These are phyloP conservation scores for Apiotrichum akiyoshidainum DNA, from an alignment of 1,284 basidiomycete genomes.

Conservation along the genomic window DNA sequence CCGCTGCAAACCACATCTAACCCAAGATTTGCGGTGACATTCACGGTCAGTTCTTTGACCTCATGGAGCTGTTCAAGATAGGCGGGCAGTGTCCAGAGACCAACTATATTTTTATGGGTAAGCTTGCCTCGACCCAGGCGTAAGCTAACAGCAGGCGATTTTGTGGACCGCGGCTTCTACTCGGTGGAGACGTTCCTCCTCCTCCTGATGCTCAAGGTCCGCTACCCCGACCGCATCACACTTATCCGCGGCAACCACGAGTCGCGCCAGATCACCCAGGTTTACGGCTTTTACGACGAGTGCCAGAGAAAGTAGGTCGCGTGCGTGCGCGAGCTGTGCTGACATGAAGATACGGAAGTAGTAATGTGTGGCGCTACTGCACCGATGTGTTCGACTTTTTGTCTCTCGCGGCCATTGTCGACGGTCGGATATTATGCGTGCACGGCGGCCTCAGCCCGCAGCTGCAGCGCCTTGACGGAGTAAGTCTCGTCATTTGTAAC, in stretches of 20 bases:
- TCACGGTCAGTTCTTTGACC: constrained; percentile 96
- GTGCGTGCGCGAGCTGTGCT: neutral
- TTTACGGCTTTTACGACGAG: constrained; percentile 99
- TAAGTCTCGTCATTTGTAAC: constrained; percentile 47
- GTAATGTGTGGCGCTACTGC: constrained; percentile 96
- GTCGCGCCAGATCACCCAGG: constrained; percentile 97
- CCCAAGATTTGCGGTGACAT: constrained; percentile 94
- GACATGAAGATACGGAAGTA: constrained; percentile 66
- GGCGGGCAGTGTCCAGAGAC: constrained; percentile 94
- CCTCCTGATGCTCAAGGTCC: constrained; percentile 90
- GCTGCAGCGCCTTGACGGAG: constrained; percentile 79
- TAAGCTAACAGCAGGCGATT: constrained; percentile 62
- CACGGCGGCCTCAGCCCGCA: constrained; percentile 92
- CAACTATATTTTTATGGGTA: constrained; percentile 98
- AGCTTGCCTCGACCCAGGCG: constrained; percentile 36
- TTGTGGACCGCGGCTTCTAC: constrained; percentile 96
- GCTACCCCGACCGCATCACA: constrained; percentile 95
- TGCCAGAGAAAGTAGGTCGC: constrained; percentile 74
- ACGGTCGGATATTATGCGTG: constrained; percentile 87
- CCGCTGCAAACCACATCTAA: constrained; percentile 2
- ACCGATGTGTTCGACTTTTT: constrained; percentile 99
- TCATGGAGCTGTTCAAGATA: constrained; percentile 94
- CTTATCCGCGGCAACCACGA: constrained; percentile 98
- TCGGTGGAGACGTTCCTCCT: constrained; percentile 95
- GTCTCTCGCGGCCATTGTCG: constrained; percentile 88